Conservation (phyloP, 129 eudicot genomes). For the Erigeron canadensis region DNA sequence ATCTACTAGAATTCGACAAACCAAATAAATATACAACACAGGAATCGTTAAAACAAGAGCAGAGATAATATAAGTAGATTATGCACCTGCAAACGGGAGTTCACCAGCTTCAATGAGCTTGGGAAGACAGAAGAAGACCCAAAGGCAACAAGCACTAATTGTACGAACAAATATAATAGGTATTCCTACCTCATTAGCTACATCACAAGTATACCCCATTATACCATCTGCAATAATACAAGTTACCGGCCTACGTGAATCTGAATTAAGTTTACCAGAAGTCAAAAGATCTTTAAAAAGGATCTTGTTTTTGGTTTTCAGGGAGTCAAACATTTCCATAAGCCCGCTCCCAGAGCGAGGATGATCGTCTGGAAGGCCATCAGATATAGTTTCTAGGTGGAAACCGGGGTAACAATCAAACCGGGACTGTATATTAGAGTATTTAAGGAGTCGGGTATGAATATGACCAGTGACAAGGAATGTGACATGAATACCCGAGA, state of each 20-base stretch:
- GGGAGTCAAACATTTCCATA: conserved; percentile 36
- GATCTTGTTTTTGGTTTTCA: conserved; percentile 32
- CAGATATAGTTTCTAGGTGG: conserved; percentile 41
- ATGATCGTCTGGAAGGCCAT: conserved; percentile 52
- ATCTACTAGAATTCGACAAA: conserved; percentile 23
- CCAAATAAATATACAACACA: not conserved
- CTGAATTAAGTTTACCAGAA: conserved; percentile 24
- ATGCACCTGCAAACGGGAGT: conserved; percentile 54
- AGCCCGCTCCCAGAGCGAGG: conserved; percentile 41
- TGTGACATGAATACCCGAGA: conserved; percentile 55
- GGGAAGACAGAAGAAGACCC: conserved; percentile 55
- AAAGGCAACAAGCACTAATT: conserved; percentile 59
- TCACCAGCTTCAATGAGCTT: conserved; percentile 55
- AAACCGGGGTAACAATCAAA: conserved; percentile 41
- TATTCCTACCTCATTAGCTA: conserved; percentile 47
- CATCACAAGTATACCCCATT: conserved; percentile 41
- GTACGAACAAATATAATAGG: conserved; percentile 58
- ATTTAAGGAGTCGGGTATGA: conserved; percentile 45
- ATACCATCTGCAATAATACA: conserved; percentile 62
- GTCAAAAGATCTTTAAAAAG: conserved; percentile 41
- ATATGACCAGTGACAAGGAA: conserved; percentile 55
- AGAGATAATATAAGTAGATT: not conserved
- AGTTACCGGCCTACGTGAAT: conserved; percentile 27
- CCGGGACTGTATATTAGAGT: conserved; percentile 47
- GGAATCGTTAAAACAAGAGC: not conserved